These are phyloP conservation scores for Penicillium sp. DNA, from an alignment of 2,329 filamentous ascomycete genomes.

Conservation along the genomic window DNA sequence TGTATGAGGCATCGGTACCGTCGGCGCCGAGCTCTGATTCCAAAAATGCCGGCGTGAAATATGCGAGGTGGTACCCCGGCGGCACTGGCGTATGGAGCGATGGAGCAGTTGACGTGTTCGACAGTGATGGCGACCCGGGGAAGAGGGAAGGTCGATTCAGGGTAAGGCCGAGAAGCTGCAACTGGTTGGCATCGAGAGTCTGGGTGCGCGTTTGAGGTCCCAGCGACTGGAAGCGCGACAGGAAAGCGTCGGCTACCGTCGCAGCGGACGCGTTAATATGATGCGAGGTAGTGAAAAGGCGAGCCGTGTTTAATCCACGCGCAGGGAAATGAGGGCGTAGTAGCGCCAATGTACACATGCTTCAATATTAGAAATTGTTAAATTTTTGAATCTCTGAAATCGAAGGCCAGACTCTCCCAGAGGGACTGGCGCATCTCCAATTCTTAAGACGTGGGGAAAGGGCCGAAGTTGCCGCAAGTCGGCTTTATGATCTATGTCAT, in stretches of 20 bases:
- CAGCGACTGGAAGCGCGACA: slow-evolving; percentile 42
- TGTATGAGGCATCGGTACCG: slow-evolving; percentile 61
- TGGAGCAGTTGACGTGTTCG: slow-evolving; percentile 36
- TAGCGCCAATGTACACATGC: neutral
- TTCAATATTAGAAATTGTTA: neutral
- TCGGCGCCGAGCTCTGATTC: slow-evolving; percentile 58
- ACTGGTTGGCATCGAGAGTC: slow-evolving; percentile 60
- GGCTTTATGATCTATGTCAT: slow-evolving; percentile 7
- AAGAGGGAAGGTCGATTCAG: slow-evolving; percentile 51
- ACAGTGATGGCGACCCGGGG: slow-evolving; percentile 39
- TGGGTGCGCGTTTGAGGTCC: slow-evolving; percentile 49
- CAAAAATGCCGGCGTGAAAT: slow-evolving; percentile 59
- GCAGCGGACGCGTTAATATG: slow-evolving; percentile 29
- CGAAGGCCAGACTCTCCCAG: too few species aligned
- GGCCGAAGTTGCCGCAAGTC: slow-evolving; percentile 9
- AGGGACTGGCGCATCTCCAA: slow-evolving; percentile 1
- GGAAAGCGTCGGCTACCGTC: slow-evolving; percentile 40
- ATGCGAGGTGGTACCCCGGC: slow-evolving; percentile 61
- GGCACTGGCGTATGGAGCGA: slow-evolving; percentile 51
- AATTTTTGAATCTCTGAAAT: too few species aligned
- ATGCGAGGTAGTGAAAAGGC: slow-evolving; percentile 2
- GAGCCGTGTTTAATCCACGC: neutral
- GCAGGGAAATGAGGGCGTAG: neutral
- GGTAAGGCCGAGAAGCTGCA: slow-evolving; percentile 61
- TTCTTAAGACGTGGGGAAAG: slow-evolving; percentile 9